Base-by-base conservation (phyloP, 73 alveolate genomes). In the Stentor coeruleus region DNA sequence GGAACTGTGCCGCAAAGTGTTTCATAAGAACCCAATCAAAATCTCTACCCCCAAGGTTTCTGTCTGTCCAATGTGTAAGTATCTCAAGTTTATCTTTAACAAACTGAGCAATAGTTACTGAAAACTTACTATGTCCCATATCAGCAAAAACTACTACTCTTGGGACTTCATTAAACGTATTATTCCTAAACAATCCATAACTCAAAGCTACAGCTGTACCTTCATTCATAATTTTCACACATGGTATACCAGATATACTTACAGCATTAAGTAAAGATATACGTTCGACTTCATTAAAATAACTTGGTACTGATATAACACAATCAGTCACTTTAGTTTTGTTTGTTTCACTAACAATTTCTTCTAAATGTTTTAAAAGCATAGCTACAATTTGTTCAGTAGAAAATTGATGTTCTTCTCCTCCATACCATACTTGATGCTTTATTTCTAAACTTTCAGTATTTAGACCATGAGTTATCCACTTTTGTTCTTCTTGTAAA, bases 11-110 rank as follows among this genome's bases (percentile, higher is more conserved):
- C 38, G 98, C 93, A 59, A 88, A 85, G 38, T 89, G 83, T 82
- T 95, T 93, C 39, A 96, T 92, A 57, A 97, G 86, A 37, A 88
- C 59, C 89, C 92, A 89, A 87, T 97, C 99, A 59, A 97, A 84
- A 84, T 93, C 94, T 84, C 99, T 92, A 3, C 98, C 99, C 30
- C 99, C 99, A 49, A 95, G 82, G 83, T 95, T 91, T 90, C 99
- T 91, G 76, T 95, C 98, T 38, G 92, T 81, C 14, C 88, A 90
- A 81, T 91, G 93, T 28, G 97, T 87, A 2, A 97, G 76, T 76
- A 97, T 92, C 59, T 88, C 90, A 81, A 96, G 93, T 77, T 92
- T 86, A 73, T 93, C 95, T 82, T 94, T 92, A 73, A 86, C 87
- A 91, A 97, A 97, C 39, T 92, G 84, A 3, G 97, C 98, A 84